A percentile compares a stretch with the other conserved stretches of the same genome.
Conservation (phyloP, 805 yeast species). For the Zygosaccharomyces lentus region DNA sequence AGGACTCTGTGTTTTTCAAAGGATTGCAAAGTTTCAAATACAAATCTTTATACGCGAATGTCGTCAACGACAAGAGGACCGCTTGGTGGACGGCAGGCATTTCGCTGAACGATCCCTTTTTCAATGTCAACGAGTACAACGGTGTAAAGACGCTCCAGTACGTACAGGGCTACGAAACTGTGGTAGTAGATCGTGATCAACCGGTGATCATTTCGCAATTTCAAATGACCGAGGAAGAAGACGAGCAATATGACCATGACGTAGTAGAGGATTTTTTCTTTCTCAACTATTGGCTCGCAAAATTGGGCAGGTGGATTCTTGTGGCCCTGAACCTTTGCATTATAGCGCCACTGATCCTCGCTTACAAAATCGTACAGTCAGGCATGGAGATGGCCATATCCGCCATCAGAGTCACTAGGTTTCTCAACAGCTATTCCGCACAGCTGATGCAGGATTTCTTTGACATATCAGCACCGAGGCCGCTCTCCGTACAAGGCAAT, state of each 20-base stretch:
- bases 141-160: conserved; percentile 44
- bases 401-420: conserved; percentile 35
- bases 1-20: conserved; percentile 53
- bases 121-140: conserved; percentile 41
- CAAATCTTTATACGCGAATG: conserved; percentile 64
- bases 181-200: conserved; percentile 48
- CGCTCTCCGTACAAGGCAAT: conserved; percentile 1
- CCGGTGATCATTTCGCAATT: conserved; percentile 39
- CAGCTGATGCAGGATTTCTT: conserved; percentile 25
- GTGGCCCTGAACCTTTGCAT: conserved; percentile 45
- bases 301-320: conserved; percentile 46
- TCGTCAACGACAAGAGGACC: conserved; percentile 74
- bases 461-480: conserved; percentile 12
- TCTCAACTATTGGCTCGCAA: conserved; percentile 33
- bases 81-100: conserved; percentile 82
- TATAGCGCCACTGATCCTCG: conserved; percentile 59
- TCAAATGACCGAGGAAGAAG: conserved; percentile 49
- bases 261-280: conserved; percentile 15
- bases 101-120: conserved; percentile 56
- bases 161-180: conserved; percentile 51
- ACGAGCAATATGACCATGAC: conserved; percentile 40
- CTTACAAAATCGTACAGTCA: conserved; percentile 48
- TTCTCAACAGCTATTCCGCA: conserved; percentile 28
- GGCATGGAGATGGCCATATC: conserved; percentile 42
- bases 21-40: conserved; percentile 52